Evolutionary conservation across 805 yeast species (phyloP).

Genomic region (Candida ulmi): DNA sequence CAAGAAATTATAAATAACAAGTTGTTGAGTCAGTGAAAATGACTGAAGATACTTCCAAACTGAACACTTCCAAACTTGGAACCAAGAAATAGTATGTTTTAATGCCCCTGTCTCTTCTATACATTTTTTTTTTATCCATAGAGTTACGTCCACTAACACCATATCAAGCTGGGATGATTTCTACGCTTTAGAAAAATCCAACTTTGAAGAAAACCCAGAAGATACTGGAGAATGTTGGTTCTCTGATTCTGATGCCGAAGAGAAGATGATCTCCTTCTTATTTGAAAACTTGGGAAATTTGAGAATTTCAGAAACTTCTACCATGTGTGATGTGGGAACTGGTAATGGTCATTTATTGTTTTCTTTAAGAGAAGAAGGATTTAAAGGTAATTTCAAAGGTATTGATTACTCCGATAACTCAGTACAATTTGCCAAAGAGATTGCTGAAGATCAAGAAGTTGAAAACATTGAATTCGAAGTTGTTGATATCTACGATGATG

Average conservation of each 20-base stretch:
- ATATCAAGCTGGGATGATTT: slow-evolving; percentile 74
- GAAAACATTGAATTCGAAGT: slow-evolving; percentile 45
- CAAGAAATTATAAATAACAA: no score
- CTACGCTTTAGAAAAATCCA: slow-evolving; percentile 64
- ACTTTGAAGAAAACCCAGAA: slow-evolving; percentile 66
- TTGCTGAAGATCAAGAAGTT: slow-evolving; percentile 41
- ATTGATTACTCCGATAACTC: slow-evolving; percentile 83
- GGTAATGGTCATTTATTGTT: slow-evolving; percentile 93
- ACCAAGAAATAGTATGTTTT: slow-evolving; percentile 62
- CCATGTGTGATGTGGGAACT: slow-evolving; percentile 81
- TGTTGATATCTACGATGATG: slow-evolving; percentile 57
- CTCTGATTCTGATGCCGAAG: slow-evolving; percentile 90
- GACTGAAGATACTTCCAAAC: slow-evolving; percentile 38
- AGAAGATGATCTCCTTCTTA: slow-evolving; percentile 70
- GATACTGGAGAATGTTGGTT: slow-evolving; percentile 98
- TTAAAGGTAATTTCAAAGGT: slow-evolving; percentile 58
- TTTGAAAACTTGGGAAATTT: slow-evolving; percentile 40
- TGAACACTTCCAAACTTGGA: slow-evolving; percentile 79
- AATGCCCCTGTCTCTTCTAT: no score
- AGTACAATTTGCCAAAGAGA: slow-evolving; percentile 63
- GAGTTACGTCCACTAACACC: slow-evolving; percentile 13
- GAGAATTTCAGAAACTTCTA: slow-evolving; percentile 26
- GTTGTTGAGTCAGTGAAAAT: slow-evolving; percentile 2
- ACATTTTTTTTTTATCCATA: not conserved
- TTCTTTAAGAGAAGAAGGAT: slow-evolving; percentile 58